Conservation (phyloP, 2,329 filamentous ascomycete species). For the Diplocarpon mali region DNA sequence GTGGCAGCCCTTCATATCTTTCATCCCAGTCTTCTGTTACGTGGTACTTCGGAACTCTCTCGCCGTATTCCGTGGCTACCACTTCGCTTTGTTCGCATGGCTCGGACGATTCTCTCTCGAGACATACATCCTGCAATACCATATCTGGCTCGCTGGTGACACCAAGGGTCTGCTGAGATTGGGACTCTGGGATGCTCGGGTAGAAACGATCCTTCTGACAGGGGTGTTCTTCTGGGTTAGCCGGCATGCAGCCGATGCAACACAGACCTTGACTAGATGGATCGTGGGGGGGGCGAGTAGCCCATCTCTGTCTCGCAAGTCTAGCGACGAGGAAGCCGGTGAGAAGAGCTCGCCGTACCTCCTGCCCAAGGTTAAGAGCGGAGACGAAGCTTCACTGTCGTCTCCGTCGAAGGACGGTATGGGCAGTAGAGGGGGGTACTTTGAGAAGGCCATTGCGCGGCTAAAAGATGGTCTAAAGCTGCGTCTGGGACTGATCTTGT, state of each 20-base stretch:
- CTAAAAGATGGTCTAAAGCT: constrained; percentile 1
- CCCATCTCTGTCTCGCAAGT: not conserved
- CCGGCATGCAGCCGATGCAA: constrained; percentile 29
- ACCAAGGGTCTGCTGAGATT: constrained; percentile 38
- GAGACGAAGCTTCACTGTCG: not conserved
- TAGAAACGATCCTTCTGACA: constrained; percentile 32
- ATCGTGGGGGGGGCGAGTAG: constrained; percentile 21
- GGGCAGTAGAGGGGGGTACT: not conserved
- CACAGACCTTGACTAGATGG: constrained; percentile 29
- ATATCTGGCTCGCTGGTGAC: constrained; percentile 50
- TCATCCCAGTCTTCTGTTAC: constrained; percentile 41
- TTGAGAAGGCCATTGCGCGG: not conserved
- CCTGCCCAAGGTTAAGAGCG: constrained; percentile 5
- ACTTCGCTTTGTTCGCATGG: constrained; percentile 39
- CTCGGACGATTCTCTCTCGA: constrained; percentile 47
- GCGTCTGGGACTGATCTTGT: constrained; percentile 6
- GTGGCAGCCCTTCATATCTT: constrained; percentile 42
- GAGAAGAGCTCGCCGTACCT: constrained; percentile 7
- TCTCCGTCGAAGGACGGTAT: not conserved
- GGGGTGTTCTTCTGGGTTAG: constrained; percentile 34
- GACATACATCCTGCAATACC: constrained; percentile 48
- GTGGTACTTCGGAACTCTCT: constrained; percentile 41
- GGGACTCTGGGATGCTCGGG: constrained; percentile 25
- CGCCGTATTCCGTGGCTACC: constrained; percentile 30
- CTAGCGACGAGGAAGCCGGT: not conserved